Base-by-base conservation (phyloP, 345 rosid genomes). In the Schrenkiella parvula region DNA sequence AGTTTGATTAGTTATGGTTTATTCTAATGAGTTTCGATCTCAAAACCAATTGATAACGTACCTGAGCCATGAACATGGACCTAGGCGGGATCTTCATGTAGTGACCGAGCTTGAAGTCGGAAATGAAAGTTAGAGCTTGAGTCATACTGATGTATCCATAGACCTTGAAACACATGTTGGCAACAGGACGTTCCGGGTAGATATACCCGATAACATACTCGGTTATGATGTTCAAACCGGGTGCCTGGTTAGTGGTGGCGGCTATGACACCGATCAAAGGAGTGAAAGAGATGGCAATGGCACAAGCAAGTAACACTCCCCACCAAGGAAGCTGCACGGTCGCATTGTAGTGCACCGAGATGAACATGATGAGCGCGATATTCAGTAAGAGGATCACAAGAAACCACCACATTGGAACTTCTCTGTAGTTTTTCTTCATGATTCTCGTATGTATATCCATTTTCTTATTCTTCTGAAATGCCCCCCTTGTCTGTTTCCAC, bases 21-120 rank as follows among this genome's bases (percentile, higher is more conserved):
- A 6, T 6, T 26, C 26, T 9, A 18, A 7, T 22, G 26, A 23
- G 6, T 15, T 39, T 35, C 10, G 22, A 14, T 18, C 10, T 25
- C 2, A 26, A 44, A 56, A 56, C 42, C n/a, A 46, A 18, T 1
- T 55, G 19, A 19, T 5, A 73, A 65, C 10, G 5, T 3, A 52
- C 64, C 88, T 91, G 98, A 46, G 92, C 95, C 82, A 82, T 75
- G 83, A 89, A 89, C 98, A 92, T 92, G 1, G 87, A 68, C 71
- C 89, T 80, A 2, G 98, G 98, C 0, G 96, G 98, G 55, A 92
- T 89, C 85, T 92, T 89, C 98, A 88, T 92, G 88, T 92, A 92
- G 41, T 88, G 96, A 41, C 95, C 96, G 2, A 88, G 91, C 76
- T 92, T 92, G 68, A 92, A 89, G 80, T 92, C 98, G 0, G 71